phyloP scores from a whole-genome alignment of 2,329 filamentous ascomycete species.

The Dactylonectria estremocensis region DNA sequence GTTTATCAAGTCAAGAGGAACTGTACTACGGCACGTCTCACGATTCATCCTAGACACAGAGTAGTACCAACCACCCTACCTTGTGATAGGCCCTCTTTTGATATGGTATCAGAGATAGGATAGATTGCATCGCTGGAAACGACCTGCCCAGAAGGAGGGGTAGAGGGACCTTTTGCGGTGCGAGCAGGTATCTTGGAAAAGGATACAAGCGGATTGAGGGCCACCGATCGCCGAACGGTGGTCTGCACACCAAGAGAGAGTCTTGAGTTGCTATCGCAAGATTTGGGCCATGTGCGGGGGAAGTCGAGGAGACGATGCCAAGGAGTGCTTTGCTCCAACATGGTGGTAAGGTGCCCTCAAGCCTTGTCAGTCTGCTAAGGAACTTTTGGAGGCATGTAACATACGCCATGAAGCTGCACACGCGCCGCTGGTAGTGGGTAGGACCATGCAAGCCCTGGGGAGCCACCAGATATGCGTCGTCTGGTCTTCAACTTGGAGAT shows the following conservation, averaged over 20 bases:
- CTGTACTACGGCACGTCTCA: slow-evolving; percentile 2
- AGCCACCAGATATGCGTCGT: background rate
- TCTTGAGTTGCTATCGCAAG: background rate
- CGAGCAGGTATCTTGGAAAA: background rate
- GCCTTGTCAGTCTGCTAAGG: background rate
- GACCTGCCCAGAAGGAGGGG: background rate
- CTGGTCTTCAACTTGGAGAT: background rate
- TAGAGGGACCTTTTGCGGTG: background rate
- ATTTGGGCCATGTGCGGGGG: background rate
- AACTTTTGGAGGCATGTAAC: slow-evolving; percentile 5
- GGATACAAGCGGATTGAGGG: background rate
- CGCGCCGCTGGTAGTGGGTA: background rate
- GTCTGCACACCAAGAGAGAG: background rate
- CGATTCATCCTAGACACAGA: background rate
- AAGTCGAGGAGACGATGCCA: background rate
- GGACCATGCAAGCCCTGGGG: background rate
- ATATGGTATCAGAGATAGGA: background rate
- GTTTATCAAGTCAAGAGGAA: background rate
- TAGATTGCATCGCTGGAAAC: background rate
- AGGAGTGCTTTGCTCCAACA: background rate
- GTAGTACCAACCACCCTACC: slow-evolving; percentile 2
- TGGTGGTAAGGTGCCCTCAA: too few relatives aligned
- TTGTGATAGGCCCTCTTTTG: background rate
- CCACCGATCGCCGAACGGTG: background rate
- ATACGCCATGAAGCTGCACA: slow-evolving; percentile 2